Evolutionary conservation across 2,329 filamentous ascomycete genomes (phyloP), one percentile per base, ranked within the genome.

Genomic region (Lasiodiplodia gonubiensis): DNA sequence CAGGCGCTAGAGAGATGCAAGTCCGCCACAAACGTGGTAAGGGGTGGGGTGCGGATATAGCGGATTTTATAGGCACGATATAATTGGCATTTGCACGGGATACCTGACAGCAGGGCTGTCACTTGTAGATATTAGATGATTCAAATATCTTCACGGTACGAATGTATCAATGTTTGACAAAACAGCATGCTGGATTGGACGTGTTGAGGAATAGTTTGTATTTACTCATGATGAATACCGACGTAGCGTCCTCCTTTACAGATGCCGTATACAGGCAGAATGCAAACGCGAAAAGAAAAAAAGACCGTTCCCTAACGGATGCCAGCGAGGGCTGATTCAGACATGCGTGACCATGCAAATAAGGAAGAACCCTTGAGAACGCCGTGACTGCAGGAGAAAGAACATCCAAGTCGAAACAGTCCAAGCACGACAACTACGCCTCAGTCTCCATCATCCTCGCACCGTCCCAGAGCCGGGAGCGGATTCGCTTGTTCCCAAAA

Each of bases 1-100:
- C 46, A 84, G 90, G 82, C 72, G 80, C 67, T 84, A 49, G 33
- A 39, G 6, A 25, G 18, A 23, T 8, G 18, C 8, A 46, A 21
- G 1, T 21, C 7, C 4, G 8, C 7, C 39, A 37, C 54, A 25
- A 16, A 7, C 5, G 18, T 10, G n/a, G 33, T 10, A 57, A 12
- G 33, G 6, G n/a, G 11, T 16, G 18, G 25, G 27, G 30, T 10
- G 16, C n/a, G n/a, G n/a, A 39, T 23, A 12, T 2, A 7, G 27
- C n/a, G 16, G 18, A 14, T 21, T 21, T 27, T 30, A 42, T 21
- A 14, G 57, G n/a, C 11, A 61, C 18, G 16, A 48, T 37, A 63
- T 46, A 21, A 21, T 16, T 23, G n/a, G 21, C 42, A 51, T 63
- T 63, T 35, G 14, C 12, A 37, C 37, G n/a, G 59, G 59, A 63